These are phyloP conservation scores for Yarrowia sp. DNA, from an alignment of 805 yeast species.

Conservation along the genomic window DNA sequence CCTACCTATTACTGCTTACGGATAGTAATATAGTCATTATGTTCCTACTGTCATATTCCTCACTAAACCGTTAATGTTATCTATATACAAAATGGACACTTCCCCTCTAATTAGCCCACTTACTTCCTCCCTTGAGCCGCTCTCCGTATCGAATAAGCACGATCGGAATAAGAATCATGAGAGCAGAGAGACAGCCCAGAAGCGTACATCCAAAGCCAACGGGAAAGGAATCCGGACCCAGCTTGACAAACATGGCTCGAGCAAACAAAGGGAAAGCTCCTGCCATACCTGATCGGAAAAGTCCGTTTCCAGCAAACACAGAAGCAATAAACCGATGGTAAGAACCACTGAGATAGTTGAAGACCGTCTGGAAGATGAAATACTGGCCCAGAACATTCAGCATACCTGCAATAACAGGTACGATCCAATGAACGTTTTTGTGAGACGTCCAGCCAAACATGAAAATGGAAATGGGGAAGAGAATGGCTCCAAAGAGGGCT, in stretches of 20 bases:
- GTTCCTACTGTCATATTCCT: too few species aligned
- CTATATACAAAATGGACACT: too few species aligned
- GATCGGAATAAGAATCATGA: background rate
- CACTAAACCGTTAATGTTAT: too few species aligned
- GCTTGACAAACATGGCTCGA: constrained; percentile 48
- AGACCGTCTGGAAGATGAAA: constrained; percentile 50
- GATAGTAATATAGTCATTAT: too few species aligned
- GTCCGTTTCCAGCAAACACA: constrained; percentile 53
- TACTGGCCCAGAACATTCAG: constrained; percentile 44
- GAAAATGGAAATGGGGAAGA: constrained; percentile 46
- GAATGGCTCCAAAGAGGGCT: constrained; percentile 43
- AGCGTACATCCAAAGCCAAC: constrained; percentile 53
- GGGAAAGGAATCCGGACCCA: constrained; percentile 44
- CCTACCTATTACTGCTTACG: too few species aligned
- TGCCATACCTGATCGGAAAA: constrained; percentile 49
- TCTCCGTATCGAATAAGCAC: constrained; percentile 4
- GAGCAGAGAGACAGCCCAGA: constrained; percentile 34
- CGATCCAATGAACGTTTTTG: constrained; percentile 47
- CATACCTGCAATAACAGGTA: constrained; percentile 45
- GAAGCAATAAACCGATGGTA: constrained; percentile 52
- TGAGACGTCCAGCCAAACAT: constrained; percentile 52
- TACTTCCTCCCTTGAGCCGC: background rate
- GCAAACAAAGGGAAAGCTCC: constrained; percentile 61
- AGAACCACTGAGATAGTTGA: constrained; percentile 49
- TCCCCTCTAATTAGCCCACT: constrained; percentile 8